phyloP scores from a whole-genome alignment of 1,284 basidiomycete genomes.

The Trichosporon inkin region DNA sequence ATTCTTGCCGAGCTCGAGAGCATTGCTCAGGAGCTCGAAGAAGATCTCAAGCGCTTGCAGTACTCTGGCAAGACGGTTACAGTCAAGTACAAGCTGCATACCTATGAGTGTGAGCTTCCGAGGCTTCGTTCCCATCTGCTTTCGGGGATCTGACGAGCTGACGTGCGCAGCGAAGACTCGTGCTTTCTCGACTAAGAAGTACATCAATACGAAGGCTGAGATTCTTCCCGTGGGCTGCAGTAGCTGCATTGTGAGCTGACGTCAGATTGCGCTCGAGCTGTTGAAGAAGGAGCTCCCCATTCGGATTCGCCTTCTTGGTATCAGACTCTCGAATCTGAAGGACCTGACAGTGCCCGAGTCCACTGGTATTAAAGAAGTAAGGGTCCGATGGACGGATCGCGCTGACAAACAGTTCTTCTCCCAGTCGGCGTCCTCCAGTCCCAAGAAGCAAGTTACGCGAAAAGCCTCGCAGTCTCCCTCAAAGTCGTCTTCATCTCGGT shows the following conservation, averaged over 20 bases:
- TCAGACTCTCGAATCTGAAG: constrained; percentile 77
- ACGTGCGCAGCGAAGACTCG: constrained; percentile 65
- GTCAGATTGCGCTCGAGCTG: constrained; percentile 73
- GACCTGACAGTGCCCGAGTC: constrained; percentile 56
- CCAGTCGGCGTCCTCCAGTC: constrained; percentile 8
- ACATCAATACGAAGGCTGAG: constrained; percentile 71
- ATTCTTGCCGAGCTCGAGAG: constrained; percentile 72
- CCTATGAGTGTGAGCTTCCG: constrained; percentile 40
- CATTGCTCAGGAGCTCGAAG: constrained; percentile 71
- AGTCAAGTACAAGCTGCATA: constrained; percentile 51
- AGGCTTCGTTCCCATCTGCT: not conserved
- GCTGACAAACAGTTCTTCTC: constrained; percentile 34
- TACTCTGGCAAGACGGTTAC: constrained; percentile 51
- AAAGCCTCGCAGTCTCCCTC: not conserved
- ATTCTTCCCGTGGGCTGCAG: constrained; percentile 61
- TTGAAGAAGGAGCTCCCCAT: constrained; percentile 72
- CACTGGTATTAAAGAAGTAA: constrained; percentile 40
- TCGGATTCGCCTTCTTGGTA: constrained; percentile 70
- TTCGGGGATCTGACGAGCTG: constrained; percentile 14
- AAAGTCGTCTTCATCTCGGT: not conserved
- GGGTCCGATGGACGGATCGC: constrained; percentile 4
- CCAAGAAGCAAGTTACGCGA: constrained; percentile 12
- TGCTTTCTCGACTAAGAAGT: constrained; percentile 69
- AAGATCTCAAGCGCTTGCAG: constrained; percentile 61
- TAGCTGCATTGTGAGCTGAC: constrained; percentile 8